These are phyloP conservation scores for Lupinus albus DNA, from an alignment of 306 rosid species.

Conservation along the genomic window DNA sequence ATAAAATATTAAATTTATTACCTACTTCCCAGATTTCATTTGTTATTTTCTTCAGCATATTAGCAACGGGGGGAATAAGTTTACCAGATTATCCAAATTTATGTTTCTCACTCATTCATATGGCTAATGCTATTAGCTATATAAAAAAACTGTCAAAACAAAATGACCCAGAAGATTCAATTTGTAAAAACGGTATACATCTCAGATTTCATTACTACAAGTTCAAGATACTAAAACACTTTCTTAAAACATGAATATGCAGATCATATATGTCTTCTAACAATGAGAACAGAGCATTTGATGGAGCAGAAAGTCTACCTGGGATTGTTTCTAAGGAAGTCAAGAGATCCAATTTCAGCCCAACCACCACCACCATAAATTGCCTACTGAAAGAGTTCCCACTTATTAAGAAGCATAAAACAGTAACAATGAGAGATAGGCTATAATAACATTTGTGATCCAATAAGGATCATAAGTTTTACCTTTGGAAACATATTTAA, in stretches of 20 bases:
- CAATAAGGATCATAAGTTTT: slow-evolving; percentile 32
- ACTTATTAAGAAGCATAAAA: slow-evolving; percentile 31
- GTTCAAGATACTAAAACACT: not conserved
- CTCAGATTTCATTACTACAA: slow-evolving; percentile 27
- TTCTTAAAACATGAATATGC: no score
- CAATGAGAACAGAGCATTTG: no score
- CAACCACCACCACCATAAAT: slow-evolving; percentile 69
- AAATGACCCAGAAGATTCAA: slow-evolving; percentile 7
- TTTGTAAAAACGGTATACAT: not conserved
- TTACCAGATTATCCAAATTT: not conserved
- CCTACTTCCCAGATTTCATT: slow-evolving; percentile 12
- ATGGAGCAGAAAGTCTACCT: slow-evolving; percentile 53
- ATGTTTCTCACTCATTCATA: slow-evolving; percentile 15
- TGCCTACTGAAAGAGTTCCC: slow-evolving; percentile 62
- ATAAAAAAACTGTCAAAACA: slow-evolving; percentile 11
- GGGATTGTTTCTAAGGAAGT: slow-evolving; percentile 86
- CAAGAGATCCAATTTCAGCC: slow-evolving; percentile 82
- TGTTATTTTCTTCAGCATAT: slow-evolving; percentile 15
- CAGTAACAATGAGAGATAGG: slow-evolving; percentile 30
- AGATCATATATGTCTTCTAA: no score
- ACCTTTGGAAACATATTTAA: slow-evolving; percentile 96
- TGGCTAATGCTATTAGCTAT: not conserved
- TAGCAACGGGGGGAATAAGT: slow-evolving; percentile 1
- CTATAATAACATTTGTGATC: slow-evolving; percentile 1
- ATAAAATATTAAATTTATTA: not conserved